Evolutionary conservation across 257 asterid genomes (phyloP).

Genomic region (Verbena officinalis): DNA sequence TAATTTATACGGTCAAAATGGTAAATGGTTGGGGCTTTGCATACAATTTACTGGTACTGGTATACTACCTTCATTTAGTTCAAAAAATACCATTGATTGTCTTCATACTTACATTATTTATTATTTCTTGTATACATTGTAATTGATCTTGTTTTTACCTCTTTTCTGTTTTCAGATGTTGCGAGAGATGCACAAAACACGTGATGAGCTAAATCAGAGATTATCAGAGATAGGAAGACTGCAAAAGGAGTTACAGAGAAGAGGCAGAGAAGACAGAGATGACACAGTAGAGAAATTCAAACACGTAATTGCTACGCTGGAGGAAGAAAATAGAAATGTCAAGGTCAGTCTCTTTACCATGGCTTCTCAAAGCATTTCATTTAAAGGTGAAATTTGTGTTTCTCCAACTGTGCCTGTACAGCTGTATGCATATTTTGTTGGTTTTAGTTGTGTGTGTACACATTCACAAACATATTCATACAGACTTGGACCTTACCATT

Average conservation of each 20-base stretch:
- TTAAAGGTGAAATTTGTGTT: slow-evolving; percentile 13
- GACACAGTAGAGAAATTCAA: slow-evolving; percentile 55
- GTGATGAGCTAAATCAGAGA: slow-evolving; percentile 65
- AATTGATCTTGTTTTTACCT: not conserved
- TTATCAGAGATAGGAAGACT: slow-evolving; percentile 60
- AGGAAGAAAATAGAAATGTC: slow-evolving; percentile 66
- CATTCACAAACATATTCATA: slow-evolving; percentile 30
- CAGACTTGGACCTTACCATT: slow-evolving; percentile 35
- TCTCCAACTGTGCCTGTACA: not conserved
- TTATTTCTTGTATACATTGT: not conserved
- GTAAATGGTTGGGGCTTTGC: not conserved
- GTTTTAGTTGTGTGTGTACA: not conserved
- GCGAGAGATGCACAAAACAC: slow-evolving; percentile 55
- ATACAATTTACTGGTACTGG: not conserved
- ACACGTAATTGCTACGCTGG: slow-evolving; percentile 51
- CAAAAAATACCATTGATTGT: not conserved
- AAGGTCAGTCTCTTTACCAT: slow-evolving; percentile 60
- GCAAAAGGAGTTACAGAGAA: slow-evolving; percentile 62
- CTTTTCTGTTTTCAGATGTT: slow-evolving; percentile 50
- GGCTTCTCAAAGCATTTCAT: slow-evolving; percentile 16
- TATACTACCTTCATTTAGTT: not conserved
- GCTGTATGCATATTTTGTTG: slow-evolving; percentile 3
- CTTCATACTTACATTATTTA: not conserved
- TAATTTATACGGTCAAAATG: not conserved
- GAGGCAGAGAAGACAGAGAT: slow-evolving; percentile 47